Base-by-base conservation (phyloP, 768 basidiomycete genomes). In the Phanerodontia chrysosporium region DNA sequence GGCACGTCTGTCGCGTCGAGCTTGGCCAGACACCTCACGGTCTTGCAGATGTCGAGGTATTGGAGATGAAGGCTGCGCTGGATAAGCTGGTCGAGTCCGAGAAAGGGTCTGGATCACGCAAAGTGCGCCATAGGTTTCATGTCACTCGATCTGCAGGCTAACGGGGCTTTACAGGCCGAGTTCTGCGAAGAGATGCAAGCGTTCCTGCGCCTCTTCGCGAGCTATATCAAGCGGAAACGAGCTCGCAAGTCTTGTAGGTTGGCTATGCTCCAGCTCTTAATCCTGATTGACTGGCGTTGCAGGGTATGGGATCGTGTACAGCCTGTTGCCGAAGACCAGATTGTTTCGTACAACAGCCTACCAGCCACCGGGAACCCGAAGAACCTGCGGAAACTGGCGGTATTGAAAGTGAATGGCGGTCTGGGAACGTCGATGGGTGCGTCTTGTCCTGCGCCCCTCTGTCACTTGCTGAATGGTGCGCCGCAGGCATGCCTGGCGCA, bases 141-240 rank as follows among this genome's bases (percentile, higher is more conserved):
- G n/a, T n/a, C n/a, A n/a, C n/a, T n/a, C n/a, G n/a, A n/a, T n/a
- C n/a, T n/a, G n/a, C n/a, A n/a, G n/a, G n/a, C n/a, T n/a, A n/a
- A n/a, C n/a, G n/a, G n/a, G n/a, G n/a, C n/a, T 5, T 4, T 12
- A 12, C 10, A 30, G n/a, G 92, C 90, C 84, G 86, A 16, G 97
- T 97, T 76, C 89, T 92, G 89, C 74, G 86, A 85, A 32, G 94
- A 98, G 77, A 96, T 98, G 94, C 88, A 92, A 72, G 86, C 87
- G 58, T 98, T 97, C 81, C 94, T 94, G 82, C 85, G 87, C 69
- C 89, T 98, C 66, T 95, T 96, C 81, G 95, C 91, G 70, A 90
- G 95, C 65, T 97, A 94, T 76, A 86, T 97, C 64, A 75, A 84
- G 21, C 92, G 96, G 73, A 87, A 88, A 28, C 92, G 93, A 36